Evolutionary conservation across 306 rosid species (phyloP), one percentile per base, ranked within the genome.

Genomic region (Spatholobus suberectus): DNA sequence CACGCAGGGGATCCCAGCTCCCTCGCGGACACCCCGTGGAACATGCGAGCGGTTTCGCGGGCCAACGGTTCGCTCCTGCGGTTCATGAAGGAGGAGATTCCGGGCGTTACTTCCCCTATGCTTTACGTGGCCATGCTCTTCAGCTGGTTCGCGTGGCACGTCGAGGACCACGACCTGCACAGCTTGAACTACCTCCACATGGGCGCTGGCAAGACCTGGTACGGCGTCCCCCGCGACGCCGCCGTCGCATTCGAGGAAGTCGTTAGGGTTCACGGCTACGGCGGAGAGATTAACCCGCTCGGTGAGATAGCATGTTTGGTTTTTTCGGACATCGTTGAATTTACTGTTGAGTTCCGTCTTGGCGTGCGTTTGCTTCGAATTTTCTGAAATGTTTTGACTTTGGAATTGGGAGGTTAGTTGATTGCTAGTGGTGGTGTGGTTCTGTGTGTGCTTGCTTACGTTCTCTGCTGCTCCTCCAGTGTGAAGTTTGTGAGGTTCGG

Each of bases 81-180:
- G 95, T 96, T 96, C 83, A 96, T 96, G 99, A 96, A 92, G 92
- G 99, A 96, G 88, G 99, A 94, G 87, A 96, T 96, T 89, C 99
- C 99, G 0, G 99, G 99, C 5, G 99, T 96, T 10, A 96, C 99
- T 5, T 94, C 98, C 0, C 99, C 99, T 0, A 96, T 96, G 99
- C 91, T 96, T 43, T 96, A 96, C 41, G 90, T 96, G 13, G 99
- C 99, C 13, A 96, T 96, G 99, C 59, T 96, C 83, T 96, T 96
- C 77, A 96, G 99, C 79, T 96, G 99, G 99, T 96, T 96, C 70
- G 99, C 99, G 51, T 96, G 99, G 99, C 99, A 96, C 70, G 99
- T 92, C 14, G 99, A 96, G 90, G 99, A 96, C 75, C 99, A 96
- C 79, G 99, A 96, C 89, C 73, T 96, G 89, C 99, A 96, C 66